Percentiles rank a stretch among this genome's conserved stretches.
These are phyloP conservation scores for Coemansia sp. DNA, from an alignment of 192 early-diverging fungal genomes.

Conservation along the genomic window DNA sequence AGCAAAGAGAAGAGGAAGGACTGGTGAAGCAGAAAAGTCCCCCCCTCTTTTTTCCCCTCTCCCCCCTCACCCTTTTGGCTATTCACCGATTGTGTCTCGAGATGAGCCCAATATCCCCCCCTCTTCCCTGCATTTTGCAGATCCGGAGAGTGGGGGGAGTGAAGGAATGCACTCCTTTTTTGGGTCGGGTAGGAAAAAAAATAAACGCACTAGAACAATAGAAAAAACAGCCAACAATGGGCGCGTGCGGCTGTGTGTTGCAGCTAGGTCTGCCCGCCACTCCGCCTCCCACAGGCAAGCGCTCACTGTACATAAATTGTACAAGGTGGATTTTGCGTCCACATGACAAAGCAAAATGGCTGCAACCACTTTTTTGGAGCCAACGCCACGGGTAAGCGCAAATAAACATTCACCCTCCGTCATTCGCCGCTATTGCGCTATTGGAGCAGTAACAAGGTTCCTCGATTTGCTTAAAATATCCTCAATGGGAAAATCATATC, in stretches of 20 bases:
- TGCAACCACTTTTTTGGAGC: background rate
- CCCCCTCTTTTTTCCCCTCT: background rate
- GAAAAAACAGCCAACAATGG: background rate
- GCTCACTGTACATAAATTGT: background rate
- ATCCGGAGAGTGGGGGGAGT: background rate
- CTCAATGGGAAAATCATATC: background rate
- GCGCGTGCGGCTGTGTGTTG: background rate
- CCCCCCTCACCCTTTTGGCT: background rate
- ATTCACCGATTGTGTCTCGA: background rate
- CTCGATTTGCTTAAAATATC: background rate
- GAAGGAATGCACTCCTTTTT: background rate
- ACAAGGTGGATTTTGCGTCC: background rate
- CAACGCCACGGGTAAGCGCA: background rate
- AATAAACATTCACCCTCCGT: background rate
- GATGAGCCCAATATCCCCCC: background rate
- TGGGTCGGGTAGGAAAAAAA: background rate
- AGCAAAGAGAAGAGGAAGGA: background rate
- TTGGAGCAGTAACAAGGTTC: background rate
- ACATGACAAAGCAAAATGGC: background rate
- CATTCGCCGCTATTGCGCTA: background rate
- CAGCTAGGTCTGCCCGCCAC: background rate
- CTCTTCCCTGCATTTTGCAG: conserved; percentile 1
- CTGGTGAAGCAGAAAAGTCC: background rate
- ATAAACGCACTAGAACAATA: background rate
- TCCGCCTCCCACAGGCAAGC: background rate